Evolutionary conservation across 176 grass and related monocot species (phyloP).

Genomic region (maize (Zea mays)): Zm-B73-REFERENCE-NAM-5.0 NC_050099.1:178636501-178637000

Average conservation of each 20-base stretch:
- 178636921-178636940: slow-evolving; percentile 18
- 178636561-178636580: no score
- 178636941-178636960: slow-evolving; percentile 38
- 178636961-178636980: slow-evolving; percentile 15
- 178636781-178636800: no score
- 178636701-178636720: not conserved
- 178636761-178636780: no score
- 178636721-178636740: not conserved
- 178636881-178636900: not conserved
- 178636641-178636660: slow-evolving; percentile 48
- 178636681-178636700: slow-evolving; percentile 25
- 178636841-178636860: not conserved
- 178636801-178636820: no score
- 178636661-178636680: slow-evolving; percentile 14
- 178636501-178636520: no score
- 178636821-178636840: not conserved
- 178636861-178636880: slow-evolving; percentile 31
- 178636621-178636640: slow-evolving; percentile 29
- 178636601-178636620: not conserved
- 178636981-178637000: not conserved
- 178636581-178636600: no score
- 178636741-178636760: not conserved
- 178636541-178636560: no score
- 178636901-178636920: slow-evolving; percentile 27
- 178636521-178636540: no score